These are phyloP conservation scores for Fusarium sp. DNA, from an alignment of 2,329 filamentous ascomycete species.

Conservation along the genomic window DNA sequence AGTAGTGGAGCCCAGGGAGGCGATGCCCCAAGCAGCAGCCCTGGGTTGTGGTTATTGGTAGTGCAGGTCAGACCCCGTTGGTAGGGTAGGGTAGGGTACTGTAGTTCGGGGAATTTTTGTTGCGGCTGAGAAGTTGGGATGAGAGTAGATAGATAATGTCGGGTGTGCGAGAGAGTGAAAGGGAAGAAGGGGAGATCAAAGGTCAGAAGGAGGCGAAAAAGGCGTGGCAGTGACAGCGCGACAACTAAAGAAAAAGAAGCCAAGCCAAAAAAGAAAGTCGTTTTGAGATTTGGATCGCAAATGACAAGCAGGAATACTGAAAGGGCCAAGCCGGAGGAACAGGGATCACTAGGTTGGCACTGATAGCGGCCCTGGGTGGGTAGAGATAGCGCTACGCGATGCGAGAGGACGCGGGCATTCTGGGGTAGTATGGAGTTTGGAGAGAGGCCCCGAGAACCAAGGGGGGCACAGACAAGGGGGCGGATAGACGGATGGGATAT, in stretches of 20 bases:
- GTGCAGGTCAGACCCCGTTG: conserved; percentile 7
- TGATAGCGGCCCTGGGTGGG: conserved; percentile 41
- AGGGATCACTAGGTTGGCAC: conserved; percentile 28
- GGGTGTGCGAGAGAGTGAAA: conserved; percentile 6
- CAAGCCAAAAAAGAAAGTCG: conserved; percentile 31
- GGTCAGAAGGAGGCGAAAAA: not conserved
- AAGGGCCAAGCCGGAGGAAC: conserved; percentile 27
- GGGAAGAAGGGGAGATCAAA: conserved; percentile 1
- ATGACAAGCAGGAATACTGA: conserved; percentile 12
- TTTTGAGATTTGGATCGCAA: conserved; percentile 32
- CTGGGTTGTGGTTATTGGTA: conserved; percentile 30
- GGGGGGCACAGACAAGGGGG: conserved; percentile 6
- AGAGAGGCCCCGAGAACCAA: conserved; percentile 10
- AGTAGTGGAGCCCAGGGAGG: conserved; percentile 39
- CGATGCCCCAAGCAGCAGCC: conserved; percentile 38
- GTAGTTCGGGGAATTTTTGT: not conserved
- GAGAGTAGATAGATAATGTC: conserved; percentile 1
- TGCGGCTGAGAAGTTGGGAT: conserved; percentile 4
- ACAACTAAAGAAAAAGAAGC: conserved; percentile 13
- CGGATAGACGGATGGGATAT: not conserved
- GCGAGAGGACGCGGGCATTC: conserved; percentile 37
- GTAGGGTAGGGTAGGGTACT: too few species aligned
- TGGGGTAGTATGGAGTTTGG: conserved; percentile 45
- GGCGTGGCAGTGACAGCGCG: not conserved
- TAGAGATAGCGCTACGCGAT: conserved; percentile 46